These are phyloP conservation scores for Dendrobium chrysotoxum DNA, from an alignment of 106 monocot genomes.

Conservation along the genomic window DNA sequence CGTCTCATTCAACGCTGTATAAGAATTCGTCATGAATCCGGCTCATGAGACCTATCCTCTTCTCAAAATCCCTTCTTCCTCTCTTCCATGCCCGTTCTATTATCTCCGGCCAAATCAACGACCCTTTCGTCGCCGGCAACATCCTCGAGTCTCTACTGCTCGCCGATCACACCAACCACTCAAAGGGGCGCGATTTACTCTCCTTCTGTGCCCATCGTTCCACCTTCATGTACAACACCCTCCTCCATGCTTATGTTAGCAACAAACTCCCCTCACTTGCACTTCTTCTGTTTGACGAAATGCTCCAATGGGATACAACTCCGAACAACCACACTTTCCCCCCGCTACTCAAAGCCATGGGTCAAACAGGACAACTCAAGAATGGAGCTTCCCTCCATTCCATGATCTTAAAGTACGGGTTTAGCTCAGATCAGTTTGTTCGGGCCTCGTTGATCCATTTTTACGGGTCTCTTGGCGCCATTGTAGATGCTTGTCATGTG, in stretches of 20 bases:
- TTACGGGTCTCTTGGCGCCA: neutral
- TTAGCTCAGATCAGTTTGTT: neutral
- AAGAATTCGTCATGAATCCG: neutral
- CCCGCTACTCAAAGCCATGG: conserved; percentile 5
- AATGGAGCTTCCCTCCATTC: neutral
- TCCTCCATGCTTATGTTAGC: neutral
- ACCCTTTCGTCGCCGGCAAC: conserved; percentile 16
- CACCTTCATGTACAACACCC: conserved; percentile 13
- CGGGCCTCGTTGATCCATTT: conserved; percentile 13
- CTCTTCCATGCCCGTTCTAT: conserved; percentile 9
- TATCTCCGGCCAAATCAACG: conserved; percentile 7
- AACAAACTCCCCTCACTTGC: conserved; percentile 1
- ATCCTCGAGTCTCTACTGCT: conserved; percentile 8
- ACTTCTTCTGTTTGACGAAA: conserved; percentile 5
- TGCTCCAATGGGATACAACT: neutral
- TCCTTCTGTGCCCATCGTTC: conserved; percentile 4
- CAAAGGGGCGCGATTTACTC: conserved; percentile 5
- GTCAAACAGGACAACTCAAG: neutral
- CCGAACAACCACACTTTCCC: conserved; percentile 15
- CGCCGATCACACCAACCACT: neutral
- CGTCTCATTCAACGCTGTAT: no score
- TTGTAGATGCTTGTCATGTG: neutral
- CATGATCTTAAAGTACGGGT: conserved; percentile 5
- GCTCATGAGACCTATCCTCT: neutral
- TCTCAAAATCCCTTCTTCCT: neutral